Conservation (phyloP, 78 protist species). For the Cavenderia fasciculata region DNA sequence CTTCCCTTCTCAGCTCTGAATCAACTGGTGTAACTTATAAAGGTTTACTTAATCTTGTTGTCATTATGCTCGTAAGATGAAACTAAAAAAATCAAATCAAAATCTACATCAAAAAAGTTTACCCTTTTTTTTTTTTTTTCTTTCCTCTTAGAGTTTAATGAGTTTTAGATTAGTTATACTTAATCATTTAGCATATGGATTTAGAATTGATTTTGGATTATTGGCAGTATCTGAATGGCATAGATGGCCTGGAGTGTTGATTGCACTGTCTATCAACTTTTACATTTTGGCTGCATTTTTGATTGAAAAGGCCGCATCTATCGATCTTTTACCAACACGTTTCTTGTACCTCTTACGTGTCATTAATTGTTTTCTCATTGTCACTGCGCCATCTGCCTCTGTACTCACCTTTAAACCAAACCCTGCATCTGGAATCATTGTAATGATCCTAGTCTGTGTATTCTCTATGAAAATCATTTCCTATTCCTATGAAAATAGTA, state of each 20-base stretch:
- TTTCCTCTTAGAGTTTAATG: conserved; percentile 6
- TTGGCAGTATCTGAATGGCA: conserved; percentile 60
- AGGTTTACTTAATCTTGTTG: conserved; percentile 54
- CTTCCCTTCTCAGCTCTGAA: conserved; percentile 48
- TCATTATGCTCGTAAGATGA: conserved; percentile 17
- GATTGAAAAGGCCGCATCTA: conserved; percentile 28
- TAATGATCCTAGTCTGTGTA: conserved; percentile 44
- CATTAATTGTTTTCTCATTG: conserved; percentile 19
- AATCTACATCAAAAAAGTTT: neutral
- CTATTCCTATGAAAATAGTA: conserved; percentile 49
- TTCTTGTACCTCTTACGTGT: conserved; percentile 12
- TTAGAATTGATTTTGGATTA: conserved; percentile 55
- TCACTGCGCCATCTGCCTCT: conserved; percentile 9
- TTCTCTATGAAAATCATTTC: conserved; percentile 27
- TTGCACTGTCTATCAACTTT: conserved; percentile 25
- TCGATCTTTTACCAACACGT: neutral
- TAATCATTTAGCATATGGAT: conserved; percentile 76
- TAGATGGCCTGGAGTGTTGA: conserved; percentile 82
- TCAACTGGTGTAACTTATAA: conserved; percentile 9
- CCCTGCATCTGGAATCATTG: conserved; percentile 63
- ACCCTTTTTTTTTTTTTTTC: neutral
- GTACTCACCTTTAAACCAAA: conserved; percentile 29
- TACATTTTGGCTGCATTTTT: conserved; percentile 26
- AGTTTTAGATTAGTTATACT: conserved; percentile 74
- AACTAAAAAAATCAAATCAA: neutral